These are phyloP conservation scores for Mayamaea pseudoterrestris DNA, from an alignment of 108 stramenopile genomes.

Conservation along the genomic window DNA sequence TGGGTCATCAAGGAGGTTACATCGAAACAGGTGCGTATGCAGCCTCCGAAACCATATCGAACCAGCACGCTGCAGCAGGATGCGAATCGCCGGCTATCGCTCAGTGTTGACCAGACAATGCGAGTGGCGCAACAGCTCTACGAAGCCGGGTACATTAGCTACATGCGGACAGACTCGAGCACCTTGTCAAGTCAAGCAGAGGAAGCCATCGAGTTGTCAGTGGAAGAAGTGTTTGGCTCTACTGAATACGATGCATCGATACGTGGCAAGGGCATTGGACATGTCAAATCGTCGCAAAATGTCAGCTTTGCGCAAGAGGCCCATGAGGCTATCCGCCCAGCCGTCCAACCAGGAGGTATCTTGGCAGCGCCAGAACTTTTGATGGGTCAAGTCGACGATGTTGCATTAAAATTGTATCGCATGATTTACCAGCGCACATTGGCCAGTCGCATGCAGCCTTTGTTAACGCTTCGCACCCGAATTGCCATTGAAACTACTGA, in stretches of 20 bases:
- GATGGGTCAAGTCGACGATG: constrained; percentile 9
- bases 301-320: constrained; percentile 63
- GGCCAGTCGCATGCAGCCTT: constrained; percentile 51
- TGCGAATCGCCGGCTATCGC: constrained; percentile 38
- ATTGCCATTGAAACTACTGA: constrained; percentile 20
- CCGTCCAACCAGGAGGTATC: constrained; percentile 26
- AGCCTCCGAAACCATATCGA: constrained; percentile 55
- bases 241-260: constrained; percentile 4
- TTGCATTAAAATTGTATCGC: constrained; percentile 30
- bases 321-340: constrained; percentile 79
- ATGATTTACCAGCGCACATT: constrained; percentile 52
- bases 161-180: constrained; percentile 81
- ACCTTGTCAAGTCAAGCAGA: constrained; percentile 42
- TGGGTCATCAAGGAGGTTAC: constrained; percentile 21
- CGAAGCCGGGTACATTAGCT: constrained; percentile 66
- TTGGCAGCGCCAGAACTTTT: constrained; percentile 16
- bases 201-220: constrained; percentile 15
- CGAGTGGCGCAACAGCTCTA: constrained; percentile 61
- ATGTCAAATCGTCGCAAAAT: constrained; percentile 7
- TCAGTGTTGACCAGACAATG: constrained; percentile 57
- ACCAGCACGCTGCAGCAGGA: constrained; percentile 77
- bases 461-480: constrained; percentile 37
- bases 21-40: constrained; percentile 13
- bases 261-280: constrained; percentile 3
- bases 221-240: constrained; percentile 18